Evolutionary conservation across 768 basidiomycete genomes (phyloP), one percentile per base, ranked within the genome.

Genomic region (Neoboletus brunneissimus): DNA sequence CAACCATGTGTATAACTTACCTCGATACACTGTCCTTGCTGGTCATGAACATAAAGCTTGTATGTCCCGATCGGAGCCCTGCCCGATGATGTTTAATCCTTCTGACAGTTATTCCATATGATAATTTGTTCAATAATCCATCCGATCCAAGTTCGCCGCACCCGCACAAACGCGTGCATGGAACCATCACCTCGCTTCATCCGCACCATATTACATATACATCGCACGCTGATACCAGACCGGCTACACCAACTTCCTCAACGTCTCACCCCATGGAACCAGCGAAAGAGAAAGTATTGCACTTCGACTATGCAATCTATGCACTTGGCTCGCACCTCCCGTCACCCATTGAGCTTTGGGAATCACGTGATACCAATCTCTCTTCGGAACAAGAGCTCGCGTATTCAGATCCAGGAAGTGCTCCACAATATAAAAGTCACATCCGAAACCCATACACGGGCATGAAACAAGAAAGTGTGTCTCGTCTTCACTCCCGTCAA

Each of bases 1-100:
- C n/a, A 81, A 81, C 57, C 79, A 83, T 60, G 75, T 85, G 1
- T 88, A 86, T 66, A 79, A 81, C 31, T 75, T 86, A 40, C 81
- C 84, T 5, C 74, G 85, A 50, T 78, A 80, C 50, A 78, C 83
- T 18, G 79, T 85, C 22, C 75, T 86, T 5, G 75, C 82, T 40
- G 79, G 81, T 20, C 81, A 85, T 60, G 84, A 84, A 68, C 81
- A 86, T 70, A 87, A 86, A 74, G 83, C 83, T 27, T 87, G 81
- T 82, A 54, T 57, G 79, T 69, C 18, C 15, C 16, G 5, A 2
- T 37, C 31, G 18, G 2, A n/a, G 18, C 1, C 27, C 8, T 25
- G 5, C 13, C 32, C 12, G 23, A 16, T 29, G 31, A 29, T 25
- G 1, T 2, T 48, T 15, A 46, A 27, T 9, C 9, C 15, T 34